Conservation (phyloP, 2,329 filamentous ascomycete species). For the Penicillium sp. region DNA sequence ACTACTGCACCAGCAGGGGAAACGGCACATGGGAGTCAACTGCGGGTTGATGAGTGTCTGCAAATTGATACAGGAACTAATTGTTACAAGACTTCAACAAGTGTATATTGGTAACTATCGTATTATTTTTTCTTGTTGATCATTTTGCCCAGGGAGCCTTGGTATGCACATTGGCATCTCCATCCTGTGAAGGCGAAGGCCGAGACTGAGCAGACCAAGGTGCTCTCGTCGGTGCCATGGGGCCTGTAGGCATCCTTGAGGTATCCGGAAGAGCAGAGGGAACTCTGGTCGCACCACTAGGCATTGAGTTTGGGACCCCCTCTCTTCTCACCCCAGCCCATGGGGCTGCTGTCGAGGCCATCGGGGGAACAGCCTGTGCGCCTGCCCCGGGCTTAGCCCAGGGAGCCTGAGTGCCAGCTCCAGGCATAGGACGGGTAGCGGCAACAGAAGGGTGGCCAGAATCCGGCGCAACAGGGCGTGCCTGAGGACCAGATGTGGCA, state of each 20-base stretch:
- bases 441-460: conserved; percentile 12
- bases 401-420: conserved; percentile 35
- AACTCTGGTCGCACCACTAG: conserved; percentile 3
- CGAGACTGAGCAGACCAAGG: conserved; percentile 29
- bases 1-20: neutral
- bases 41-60: neutral
- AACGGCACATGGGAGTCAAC: neutral
- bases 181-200: conserved; percentile 17
- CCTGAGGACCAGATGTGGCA: conserved; percentile 40
- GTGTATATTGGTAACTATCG: neutral
- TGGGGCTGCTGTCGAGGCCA: conserved; percentile 32
- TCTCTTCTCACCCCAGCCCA: conserved; percentile 28
- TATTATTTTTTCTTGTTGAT: neutral
- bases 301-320: conserved; percentile 3
- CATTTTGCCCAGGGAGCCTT: conserved; percentile 43
- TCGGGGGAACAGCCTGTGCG: conserved; percentile 17
- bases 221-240: conserved; percentile 36
- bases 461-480: conserved; percentile 25
- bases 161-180: conserved; percentile 27
- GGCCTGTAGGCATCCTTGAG: conserved; percentile 30
- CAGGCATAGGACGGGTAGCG: conserved; percentile 17
- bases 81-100: neutral
- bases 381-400: conserved; percentile 32
- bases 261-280: conserved; percentile 27
- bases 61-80: neutral